Evolutionary conservation across 2,329 filamentous ascomycete species (phyloP), one percentile per base, ranked within the genome.

Genomic region (Bertia moriformis): DNA sequence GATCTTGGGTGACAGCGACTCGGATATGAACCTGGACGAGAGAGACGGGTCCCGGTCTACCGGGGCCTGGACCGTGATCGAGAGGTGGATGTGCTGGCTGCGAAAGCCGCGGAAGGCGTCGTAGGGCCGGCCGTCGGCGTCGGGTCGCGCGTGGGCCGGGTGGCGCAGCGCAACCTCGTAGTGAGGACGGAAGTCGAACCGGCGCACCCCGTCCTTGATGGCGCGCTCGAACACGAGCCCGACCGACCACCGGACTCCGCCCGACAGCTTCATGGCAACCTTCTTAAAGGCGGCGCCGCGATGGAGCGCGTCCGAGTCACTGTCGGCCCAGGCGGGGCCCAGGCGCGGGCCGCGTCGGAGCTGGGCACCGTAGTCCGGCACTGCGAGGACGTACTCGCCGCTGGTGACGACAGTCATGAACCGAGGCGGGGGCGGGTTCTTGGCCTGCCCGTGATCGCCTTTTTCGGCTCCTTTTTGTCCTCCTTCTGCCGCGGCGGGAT

Each of bases 401-500:
- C 89, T 95, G 45, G 93, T 85, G 3, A 98, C 87, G n/a, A n/a
- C n/a, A 1, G 82, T 87, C 81, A 98, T 93, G 59, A 98, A 93
- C 43, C 83, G 81, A 53, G 83, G 84, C 1, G 91, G 88, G n/a
- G n/a, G n/a, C n/a, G n/a, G n/a, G n/a, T n/a, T n/a, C n/a, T n/a
- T n/a, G n/a, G n/a, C n/a, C n/a, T n/a, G n/a, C n/a, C n/a, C n/a
- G n/a, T n/a, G n/a, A 49, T 98, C 84, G 48, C 93, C 78, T 39
- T 86, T 80, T 39, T 27, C 22, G 22, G 7, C 22, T n/a, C n/a
- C n/a, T n/a, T n/a, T n/a, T n/a, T n/a, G n/a, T n/a, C n/a, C n/a
- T n/a, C n/a, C n/a, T n/a, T n/a, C n/a, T n/a, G 79, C 76, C n/a
- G n/a, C n/a, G n/a, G n/a, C n/a, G n/a, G n/a, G n/a, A 42, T 88